Evolutionary conservation across 2,329 filamentous ascomycete genomes (phyloP), one percentile per base, ranked within the genome.

Genomic region (Teratosphaeriaceae sp.): DNA sequence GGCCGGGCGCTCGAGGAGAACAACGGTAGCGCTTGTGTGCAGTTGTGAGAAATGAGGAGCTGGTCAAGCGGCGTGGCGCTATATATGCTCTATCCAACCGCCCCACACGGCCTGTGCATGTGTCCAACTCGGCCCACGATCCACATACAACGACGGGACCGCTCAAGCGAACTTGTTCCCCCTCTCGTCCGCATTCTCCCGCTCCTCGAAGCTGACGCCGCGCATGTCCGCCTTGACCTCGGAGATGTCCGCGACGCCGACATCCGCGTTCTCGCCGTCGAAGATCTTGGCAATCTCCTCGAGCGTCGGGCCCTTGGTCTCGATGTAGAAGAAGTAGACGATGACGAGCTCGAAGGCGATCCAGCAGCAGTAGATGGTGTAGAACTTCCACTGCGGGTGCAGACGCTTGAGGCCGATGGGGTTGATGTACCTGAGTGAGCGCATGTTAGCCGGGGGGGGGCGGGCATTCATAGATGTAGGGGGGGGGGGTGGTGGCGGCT

Each of bases 311-410:
- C 38, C 38, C 16, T 41, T 31, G 16, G 38, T 41, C 29, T 41
- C 38, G 29, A 41, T 34, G 38, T 21, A 41, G 38, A 31, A 41
- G 27, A 31, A 41, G 21, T 41, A 41, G 6, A 41, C 38, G 18
- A 41, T 20, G 27, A 41, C 26, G 38, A 41, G 29, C 26, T 33
- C 29, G 18, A 41, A 5, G 26, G 29, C 12, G 26, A 41, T 34
- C 38, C 38, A 41, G 38, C 26, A 20, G 29, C 26, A 31, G 29
- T 41, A 41, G 20, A 33, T 33, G 12, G 19, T 41, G 29, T 34
- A 41, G 27, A 41, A 34, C 27, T 41, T 41, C 27, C 37, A 39
- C 37, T 39, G 37, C 16, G 19, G 38, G 9, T 12, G 27, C 5
- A 39, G 24, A n/a, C 22, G 22, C 18, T 27, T 18, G 29, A 41